Percentiles rank a stretch among this genome's conserved stretches.
Conservation (phyloP, 1,284 basidiomycete species). For the Ustilago lituana region DNA sequence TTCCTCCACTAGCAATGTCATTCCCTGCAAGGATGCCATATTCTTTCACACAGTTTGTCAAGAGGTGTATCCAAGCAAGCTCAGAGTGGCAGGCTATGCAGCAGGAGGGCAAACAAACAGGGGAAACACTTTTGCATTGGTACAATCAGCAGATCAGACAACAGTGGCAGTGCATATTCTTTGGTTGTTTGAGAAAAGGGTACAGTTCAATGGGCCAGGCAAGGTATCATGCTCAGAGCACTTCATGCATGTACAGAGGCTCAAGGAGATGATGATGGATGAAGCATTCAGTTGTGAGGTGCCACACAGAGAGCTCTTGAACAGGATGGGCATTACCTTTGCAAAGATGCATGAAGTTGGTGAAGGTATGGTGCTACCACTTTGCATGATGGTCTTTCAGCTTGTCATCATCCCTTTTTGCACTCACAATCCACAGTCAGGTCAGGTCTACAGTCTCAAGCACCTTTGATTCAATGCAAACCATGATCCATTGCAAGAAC, state of each 20-base stretch:
- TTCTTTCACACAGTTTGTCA: not conserved
- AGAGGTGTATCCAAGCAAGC: not conserved
- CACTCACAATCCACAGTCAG: not conserved
- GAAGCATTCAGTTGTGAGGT: not conserved
- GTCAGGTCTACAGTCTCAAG: not conserved
- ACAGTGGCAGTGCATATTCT: not conserved
- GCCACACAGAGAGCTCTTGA: not conserved
- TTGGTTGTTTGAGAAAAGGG: constrained; percentile 1
- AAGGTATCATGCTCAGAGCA: not conserved
- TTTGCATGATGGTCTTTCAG: not conserved
- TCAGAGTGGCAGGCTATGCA: not conserved
- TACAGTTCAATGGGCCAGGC: not conserved
- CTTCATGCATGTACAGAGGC: not conserved
- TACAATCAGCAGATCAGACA: not conserved
- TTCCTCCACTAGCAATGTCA: not conserved
- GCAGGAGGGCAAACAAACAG: too few species aligned
- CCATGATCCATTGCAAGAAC: too few species aligned
- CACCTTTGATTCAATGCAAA: not conserved
- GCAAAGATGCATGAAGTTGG: not conserved
- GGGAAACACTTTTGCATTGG: not conserved
- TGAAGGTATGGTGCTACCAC: not conserved
- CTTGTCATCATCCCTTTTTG: not conserved
- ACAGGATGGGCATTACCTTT: not conserved
- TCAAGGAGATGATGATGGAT: not conserved
- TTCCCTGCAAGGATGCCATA: not conserved